Percentiles rank a stretch among this genome's conserved stretches.
These are phyloP conservation scores for Lathyrus oleraceus DNA, from an alignment of 306 rosid genomes.

Conservation along the genomic window DNA sequence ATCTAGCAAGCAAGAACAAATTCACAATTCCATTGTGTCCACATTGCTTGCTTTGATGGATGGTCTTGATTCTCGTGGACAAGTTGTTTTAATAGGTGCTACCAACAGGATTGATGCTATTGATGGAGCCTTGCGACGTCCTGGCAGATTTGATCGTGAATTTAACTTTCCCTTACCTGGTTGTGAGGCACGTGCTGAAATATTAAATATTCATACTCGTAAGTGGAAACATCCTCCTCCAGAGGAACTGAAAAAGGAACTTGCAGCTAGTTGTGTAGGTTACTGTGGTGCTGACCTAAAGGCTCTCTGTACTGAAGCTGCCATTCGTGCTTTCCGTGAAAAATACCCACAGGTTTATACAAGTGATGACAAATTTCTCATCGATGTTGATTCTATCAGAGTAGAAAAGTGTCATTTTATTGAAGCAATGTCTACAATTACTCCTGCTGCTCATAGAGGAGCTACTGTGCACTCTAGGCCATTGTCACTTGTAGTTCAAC, in stretches of 20 bases:
- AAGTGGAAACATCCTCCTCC: conserved; percentile 96
- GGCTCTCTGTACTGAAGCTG: conserved; percentile 99
- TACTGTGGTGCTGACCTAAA: conserved; percentile 98
- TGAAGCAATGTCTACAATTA: conserved; percentile 95
- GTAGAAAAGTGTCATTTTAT: conserved; percentile 88
- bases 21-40: conserved; percentile 97
- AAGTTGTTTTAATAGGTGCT: conserved; percentile 97
- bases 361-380: conserved; percentile 91
- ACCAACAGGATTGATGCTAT: conserved; percentile 98
- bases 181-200: conserved; percentile 93
- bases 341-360: conserved; percentile 96
- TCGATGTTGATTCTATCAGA: conserved; percentile 87
- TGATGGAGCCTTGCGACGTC: conserved; percentile 98
- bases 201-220: conserved; percentile 90
- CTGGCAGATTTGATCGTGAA: conserved; percentile 98
- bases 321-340: conserved; percentile 92
- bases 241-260: conserved; percentile 70
- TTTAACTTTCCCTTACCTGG: conserved; percentile 95
- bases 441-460: conserved; percentile 99
- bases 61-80: conserved; percentile 99
- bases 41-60: conserved; percentile 99
- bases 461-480: conserved; percentile 94
- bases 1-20: conserved; percentile 98
- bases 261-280: conserved; percentile 98
- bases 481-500: conserved; percentile 82